Evolutionary conservation across 2,329 filamentous ascomycete genomes (phyloP).

Genomic region (Trichoderma atrobrunneum): DNA sequence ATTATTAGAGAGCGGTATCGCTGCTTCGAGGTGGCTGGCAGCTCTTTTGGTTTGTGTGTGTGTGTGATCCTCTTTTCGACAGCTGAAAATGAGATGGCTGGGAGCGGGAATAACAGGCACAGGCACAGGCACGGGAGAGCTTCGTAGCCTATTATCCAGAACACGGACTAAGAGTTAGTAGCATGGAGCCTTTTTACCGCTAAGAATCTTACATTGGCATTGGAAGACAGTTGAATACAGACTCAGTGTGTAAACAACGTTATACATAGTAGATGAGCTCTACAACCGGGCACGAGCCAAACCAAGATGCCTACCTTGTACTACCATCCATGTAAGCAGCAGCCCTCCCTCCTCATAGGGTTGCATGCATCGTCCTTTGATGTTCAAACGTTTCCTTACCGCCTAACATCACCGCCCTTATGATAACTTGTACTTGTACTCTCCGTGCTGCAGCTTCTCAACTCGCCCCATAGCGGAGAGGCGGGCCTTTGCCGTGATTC

Average conservation of each 20-base stretch:
- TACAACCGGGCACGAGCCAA: background rate
- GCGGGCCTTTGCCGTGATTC: background rate
- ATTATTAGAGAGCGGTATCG: conserved; percentile 2
- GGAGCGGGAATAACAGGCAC: background rate
- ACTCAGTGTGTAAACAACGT: background rate
- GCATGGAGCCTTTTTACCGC: background rate
- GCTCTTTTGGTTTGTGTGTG: background rate
- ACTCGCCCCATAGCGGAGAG: conserved; percentile 1
- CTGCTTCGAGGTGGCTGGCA: conserved; percentile 6
- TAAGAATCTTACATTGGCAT: background rate
- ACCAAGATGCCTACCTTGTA: background rate
- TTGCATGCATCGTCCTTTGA: background rate
- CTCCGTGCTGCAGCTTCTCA: background rate
- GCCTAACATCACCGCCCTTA: background rate
- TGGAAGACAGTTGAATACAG: background rate
- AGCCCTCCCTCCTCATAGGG: background rate
- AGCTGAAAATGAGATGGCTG: conserved; percentile 13
- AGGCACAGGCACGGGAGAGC: background rate
- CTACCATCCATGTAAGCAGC: background rate
- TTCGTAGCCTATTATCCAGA: background rate
- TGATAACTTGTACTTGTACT: background rate
- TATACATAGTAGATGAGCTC: background rate
- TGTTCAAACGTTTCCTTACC: background rate
- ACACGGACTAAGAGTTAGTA: background rate
- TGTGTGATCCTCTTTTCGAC: background rate